phyloP scores from a whole-genome alignment of 140 eudicot genomes.

The Erigeron philadelphicus region DNA sequence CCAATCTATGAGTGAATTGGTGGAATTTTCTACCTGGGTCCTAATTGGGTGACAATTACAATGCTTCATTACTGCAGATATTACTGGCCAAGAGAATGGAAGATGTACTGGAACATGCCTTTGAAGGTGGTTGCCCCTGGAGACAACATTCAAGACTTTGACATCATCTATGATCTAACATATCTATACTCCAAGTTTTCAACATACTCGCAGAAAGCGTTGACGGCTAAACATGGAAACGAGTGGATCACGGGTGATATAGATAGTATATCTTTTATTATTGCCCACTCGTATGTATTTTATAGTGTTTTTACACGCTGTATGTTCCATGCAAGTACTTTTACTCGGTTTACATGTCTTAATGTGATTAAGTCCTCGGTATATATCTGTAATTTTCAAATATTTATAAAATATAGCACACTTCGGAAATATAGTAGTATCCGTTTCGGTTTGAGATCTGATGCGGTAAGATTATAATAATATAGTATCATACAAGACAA shows the following conservation, averaged over 20 bases:
- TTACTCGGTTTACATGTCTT: not conserved
- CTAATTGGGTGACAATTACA: not conserved
- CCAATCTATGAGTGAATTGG: not conserved
- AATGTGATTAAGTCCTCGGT: slow-evolving; percentile 14
- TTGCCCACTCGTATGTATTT: slow-evolving; percentile 17
- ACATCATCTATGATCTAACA: slow-evolving; percentile 27
- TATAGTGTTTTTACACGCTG: slow-evolving; percentile 10
- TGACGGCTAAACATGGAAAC: not conserved
- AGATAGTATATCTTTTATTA: not conserved
- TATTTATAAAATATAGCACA: no score
- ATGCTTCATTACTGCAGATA: slow-evolving; percentile 44
- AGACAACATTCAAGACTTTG: slow-evolving; percentile 68
- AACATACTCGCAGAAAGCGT: no score
- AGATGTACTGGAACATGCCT: slow-evolving; percentile 91
- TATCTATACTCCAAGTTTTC: not conserved
- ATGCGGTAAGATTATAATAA: no score
- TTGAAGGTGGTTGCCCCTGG: slow-evolving; percentile 98
- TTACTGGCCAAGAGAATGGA: slow-evolving; percentile 79
- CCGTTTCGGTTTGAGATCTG: no score
- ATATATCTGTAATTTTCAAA: not conserved
- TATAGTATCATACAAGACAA: no score
- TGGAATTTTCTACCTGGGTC: not conserved
- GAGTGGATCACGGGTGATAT: slow-evolving; percentile 11
- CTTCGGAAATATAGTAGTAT: no score
- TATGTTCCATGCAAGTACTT: slow-evolving; percentile 12